These are phyloP conservation scores for Alternaria brassicicola DNA, from an alignment of 2,329 filamentous ascomycete genomes.

Conservation along the genomic window DNA sequence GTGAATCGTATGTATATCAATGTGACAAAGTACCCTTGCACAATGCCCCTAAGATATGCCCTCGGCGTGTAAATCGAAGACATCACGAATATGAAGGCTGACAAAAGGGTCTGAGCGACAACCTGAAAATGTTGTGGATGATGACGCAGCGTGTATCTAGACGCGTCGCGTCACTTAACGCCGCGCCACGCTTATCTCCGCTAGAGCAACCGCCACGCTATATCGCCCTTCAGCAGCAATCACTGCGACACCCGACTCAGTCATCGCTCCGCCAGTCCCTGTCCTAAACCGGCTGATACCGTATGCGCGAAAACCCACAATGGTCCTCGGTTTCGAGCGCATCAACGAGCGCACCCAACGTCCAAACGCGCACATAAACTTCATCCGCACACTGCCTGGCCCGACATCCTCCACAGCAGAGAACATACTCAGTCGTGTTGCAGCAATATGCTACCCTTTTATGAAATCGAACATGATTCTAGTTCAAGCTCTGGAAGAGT, in stretches of 20 bases:
- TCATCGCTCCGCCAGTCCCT: not conserved
- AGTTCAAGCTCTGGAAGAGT: slow-evolving; percentile 72
- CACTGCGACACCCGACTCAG: not conserved
- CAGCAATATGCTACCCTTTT: slow-evolving; percentile 74
- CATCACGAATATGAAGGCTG: not conserved
- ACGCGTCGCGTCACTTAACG: slow-evolving; percentile 7
- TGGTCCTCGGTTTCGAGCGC: slow-evolving; percentile 80
- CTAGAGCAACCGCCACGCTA: not conserved
- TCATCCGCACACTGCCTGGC: slow-evolving; percentile 80
- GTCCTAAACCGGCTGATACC: not conserved
- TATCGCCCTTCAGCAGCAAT: not conserved
- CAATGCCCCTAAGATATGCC: not conserved
- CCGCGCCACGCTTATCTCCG: slow-evolving; percentile 8
- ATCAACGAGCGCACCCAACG: slow-evolving; percentile 76
- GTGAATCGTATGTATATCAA: not conserved
- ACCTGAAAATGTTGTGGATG: not conserved
- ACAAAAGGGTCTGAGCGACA: not conserved
- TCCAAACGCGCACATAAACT: slow-evolving; percentile 79
- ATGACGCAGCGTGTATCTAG: slow-evolving; percentile 3
- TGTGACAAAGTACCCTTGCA: not conserved
- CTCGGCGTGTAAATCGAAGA: not conserved
- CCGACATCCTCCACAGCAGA: slow-evolving; percentile 46
- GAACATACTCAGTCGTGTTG: slow-evolving; percentile 47
- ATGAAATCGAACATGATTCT: slow-evolving; percentile 55
- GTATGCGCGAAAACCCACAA: slow-evolving; percentile 46